Percentiles rank a stretch among this genome's conserved stretches.
phyloP scores from a whole-genome alignment of 2,329 filamentous ascomycete genomes.

The Thyridium curvatum region DNA sequence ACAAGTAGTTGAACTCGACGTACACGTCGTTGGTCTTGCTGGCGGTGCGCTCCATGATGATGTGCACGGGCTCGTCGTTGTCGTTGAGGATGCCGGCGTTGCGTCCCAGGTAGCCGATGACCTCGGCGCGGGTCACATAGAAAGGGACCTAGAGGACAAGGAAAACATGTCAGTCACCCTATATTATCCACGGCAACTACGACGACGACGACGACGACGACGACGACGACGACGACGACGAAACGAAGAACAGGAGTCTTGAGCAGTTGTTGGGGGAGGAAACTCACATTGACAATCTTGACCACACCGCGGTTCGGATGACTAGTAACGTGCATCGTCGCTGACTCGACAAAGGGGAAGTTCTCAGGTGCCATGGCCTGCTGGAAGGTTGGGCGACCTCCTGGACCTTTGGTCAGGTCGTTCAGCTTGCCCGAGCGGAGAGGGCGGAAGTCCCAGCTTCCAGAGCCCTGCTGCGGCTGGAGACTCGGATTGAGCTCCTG shows the following conservation, averaged over 20 bases:
- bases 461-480: too few relatives aligned
- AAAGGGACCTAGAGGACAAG: slow-evolving; percentile 46
- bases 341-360: slow-evolving; percentile 41
- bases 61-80: slow-evolving; percentile 49
- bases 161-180: too few relatives aligned
- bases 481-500: too few relatives aligned
- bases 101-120: slow-evolving; percentile 53
- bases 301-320: slow-evolving; percentile 34
- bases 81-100: slow-evolving; percentile 50
- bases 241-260: background rate
- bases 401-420: slow-evolving; percentile 23
- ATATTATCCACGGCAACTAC: too few relatives aligned
- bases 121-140: slow-evolving; percentile 42
- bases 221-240: background rate
- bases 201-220: background rate
- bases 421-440: slow-evolving; percentile 30
- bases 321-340: slow-evolving; percentile 18
- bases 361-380: slow-evolving; percentile 28
- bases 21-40: slow-evolving; percentile 58
- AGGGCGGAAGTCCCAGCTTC: slow-evolving; percentile 7
- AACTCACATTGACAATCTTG: slow-evolving; percentile 44
- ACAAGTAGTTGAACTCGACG: slow-evolving; percentile 47
- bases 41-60: slow-evolving; percentile 58
- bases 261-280: background rate
- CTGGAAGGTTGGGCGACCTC: slow-evolving; percentile 24